phyloP scores from a whole-genome alignment of 2,329 filamentous ascomycete genomes.

The Aspergillus floridensis region DNA sequence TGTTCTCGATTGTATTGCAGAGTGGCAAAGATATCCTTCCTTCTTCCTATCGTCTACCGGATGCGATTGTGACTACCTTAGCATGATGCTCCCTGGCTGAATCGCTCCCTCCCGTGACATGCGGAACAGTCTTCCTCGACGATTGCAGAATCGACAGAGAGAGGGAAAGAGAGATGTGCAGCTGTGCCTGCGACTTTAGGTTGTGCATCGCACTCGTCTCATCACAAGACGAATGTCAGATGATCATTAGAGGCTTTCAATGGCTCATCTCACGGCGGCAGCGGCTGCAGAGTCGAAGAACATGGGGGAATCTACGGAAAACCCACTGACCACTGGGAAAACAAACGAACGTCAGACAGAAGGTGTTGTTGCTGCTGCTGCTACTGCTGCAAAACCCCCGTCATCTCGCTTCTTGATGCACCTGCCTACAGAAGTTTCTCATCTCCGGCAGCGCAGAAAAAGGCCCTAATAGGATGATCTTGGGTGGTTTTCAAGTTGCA shows the following conservation, averaged over 20 bases:
- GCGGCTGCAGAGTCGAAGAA: too few relatives aligned
- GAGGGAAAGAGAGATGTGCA: not conserved
- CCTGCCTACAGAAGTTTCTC: not conserved
- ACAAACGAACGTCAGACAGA: not conserved
- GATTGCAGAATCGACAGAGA: not conserved
- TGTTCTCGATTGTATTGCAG: not conserved
- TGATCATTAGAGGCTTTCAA: not conserved
- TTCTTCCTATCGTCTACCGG: too few relatives aligned
- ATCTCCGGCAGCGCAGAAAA: not conserved
- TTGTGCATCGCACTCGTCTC: not conserved
- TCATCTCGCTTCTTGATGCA: not conserved
- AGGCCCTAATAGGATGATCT: not conserved
- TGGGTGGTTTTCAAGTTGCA: not conserved
- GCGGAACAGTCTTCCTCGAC: not conserved
- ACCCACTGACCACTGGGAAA: not conserved
- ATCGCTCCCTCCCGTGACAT: not conserved
- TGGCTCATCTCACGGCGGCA: not conserved
- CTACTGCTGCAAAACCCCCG: not conserved
- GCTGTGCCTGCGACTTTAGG: not conserved
- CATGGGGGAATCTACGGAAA: too few relatives aligned
- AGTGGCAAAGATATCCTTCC: not conserved
- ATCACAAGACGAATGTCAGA: not conserved
- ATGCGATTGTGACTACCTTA: not conserved
- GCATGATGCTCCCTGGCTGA: not conserved
- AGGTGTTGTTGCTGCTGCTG: not conserved